phyloP scores from a whole-genome alignment of 2,329 filamentous ascomycete genomes.

The Apiospora marii region DNA sequence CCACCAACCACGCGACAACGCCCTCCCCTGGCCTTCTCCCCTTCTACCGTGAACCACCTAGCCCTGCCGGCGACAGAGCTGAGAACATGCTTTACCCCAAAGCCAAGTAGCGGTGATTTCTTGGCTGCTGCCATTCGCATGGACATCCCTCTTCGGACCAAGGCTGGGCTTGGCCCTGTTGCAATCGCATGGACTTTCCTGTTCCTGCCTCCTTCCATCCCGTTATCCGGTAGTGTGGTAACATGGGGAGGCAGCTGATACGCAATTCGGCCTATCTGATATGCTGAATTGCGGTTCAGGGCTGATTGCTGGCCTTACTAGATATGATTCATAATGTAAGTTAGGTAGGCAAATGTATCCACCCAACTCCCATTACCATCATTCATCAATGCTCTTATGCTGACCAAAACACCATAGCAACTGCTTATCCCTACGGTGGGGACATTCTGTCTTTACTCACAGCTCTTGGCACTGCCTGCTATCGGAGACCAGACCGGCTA shows the following conservation, averaged over 20 bases:
- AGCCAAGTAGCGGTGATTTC: not conserved
- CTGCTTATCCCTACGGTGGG: not conserved
- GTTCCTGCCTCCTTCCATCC: constrained; percentile 8
- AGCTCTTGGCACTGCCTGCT: not conserved
- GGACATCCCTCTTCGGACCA: constrained; percentile 21
- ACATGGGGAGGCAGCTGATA: not conserved
- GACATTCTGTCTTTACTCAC: not conserved
- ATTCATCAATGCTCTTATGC: not conserved
- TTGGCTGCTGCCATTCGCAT: constrained; percentile 25
- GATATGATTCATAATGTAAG: constrained; percentile 9
- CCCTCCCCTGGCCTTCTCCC: not conserved
- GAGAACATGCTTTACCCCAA: not conserved
- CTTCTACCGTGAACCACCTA: not conserved
- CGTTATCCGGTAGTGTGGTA: not conserved
- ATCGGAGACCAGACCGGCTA: not conserved
- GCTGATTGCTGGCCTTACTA: constrained; percentile 14
- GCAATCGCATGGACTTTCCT: constrained; percentile 9
- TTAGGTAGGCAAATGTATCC: not conserved
- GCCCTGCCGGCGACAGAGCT: constrained; percentile 9
- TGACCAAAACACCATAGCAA: not conserved
- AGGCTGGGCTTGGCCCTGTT: constrained; percentile 11
- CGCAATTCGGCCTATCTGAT: constrained; percentile 14
- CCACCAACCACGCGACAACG: not conserved
- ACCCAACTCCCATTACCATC: not conserved
- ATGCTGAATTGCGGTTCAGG: not conserved